phyloP scores from a whole-genome alignment of 768 basidiomycete species.

The Pisolithus sp. region DNA sequence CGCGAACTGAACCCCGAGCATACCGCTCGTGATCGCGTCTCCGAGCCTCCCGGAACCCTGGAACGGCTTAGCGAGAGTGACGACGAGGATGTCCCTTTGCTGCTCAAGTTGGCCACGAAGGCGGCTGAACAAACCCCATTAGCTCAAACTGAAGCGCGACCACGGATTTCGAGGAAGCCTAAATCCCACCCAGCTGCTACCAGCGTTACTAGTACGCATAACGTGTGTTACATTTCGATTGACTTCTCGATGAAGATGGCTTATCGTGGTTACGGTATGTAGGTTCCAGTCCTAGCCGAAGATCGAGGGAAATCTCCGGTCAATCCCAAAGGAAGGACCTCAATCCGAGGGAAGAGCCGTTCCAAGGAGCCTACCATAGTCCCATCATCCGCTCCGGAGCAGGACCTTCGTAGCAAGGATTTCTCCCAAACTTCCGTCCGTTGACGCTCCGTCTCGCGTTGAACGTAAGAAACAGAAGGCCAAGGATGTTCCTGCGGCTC shows the following conservation, averaged over 20 bases:
- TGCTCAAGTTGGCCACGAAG: conserved; percentile 20
- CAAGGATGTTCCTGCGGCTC: conserved; percentile 1
- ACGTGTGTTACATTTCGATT: conserved; percentile 11
- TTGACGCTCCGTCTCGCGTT: not conserved
- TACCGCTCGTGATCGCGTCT: conserved; percentile 21
- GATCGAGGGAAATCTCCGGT: conserved; percentile 11
- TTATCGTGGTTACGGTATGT: not conserved
- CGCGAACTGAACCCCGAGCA: conserved; percentile 19
- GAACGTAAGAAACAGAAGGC: conserved; percentile 6
- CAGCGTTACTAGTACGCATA: conserved; percentile 5
- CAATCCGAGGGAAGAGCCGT: conserved; percentile 6
- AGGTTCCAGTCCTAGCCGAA: conserved; percentile 1
- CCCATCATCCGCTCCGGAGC: conserved; percentile 57
- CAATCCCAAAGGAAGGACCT: conserved; percentile 6
- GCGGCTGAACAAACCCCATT: conserved; percentile 4
- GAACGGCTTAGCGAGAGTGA: conserved; percentile 22
- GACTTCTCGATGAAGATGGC: not conserved
- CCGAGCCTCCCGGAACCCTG: conserved; percentile 23
- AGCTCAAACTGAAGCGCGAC: not conserved
- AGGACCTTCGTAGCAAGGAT: conserved; percentile 31
- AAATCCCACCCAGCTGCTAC: not conserved
- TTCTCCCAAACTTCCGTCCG: conserved; percentile 7
- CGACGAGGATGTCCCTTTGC: conserved; percentile 44
- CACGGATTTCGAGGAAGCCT: conserved; percentile 4
- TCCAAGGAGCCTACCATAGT: conserved; percentile 33